Evolutionary conservation across 352 stramenopile genomes (phyloP), one percentile per base, ranked within the genome.

Genomic region (Phytophthora sojae): DNA sequence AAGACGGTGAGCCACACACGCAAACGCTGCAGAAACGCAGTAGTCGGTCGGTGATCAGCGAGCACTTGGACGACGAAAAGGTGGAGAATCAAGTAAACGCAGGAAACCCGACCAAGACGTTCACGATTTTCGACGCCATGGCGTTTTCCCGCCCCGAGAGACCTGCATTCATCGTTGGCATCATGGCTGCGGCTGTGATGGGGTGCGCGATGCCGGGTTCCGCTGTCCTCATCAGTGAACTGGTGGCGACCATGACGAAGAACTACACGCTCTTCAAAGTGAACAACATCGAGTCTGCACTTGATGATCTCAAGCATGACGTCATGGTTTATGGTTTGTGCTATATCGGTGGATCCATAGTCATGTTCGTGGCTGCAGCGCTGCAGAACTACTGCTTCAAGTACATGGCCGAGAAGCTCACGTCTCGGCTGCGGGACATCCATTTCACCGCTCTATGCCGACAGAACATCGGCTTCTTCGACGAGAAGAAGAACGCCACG

Each of bases 381-480:
- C 51, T 71, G 1, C 80, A 87, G 52, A 77, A 64, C 29, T 88
- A 75, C 51, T 62, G 52, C 9, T 88, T 88, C 62, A 77, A 79
- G 32, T 79, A 77, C 57, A 82, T 83, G 52, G 74, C 60, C 42
- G 81, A 89, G 61, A 80, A 80, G 52, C 61, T 88, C 21, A 76
- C 75, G 42, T 79, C 75, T 0, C 75, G 81, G 0, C 69, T 88
- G 15, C 79, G 81, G 5, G 68, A 85, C 47, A 74, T 78, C 26
- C 74, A 86, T 23, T 86, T 89, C 50, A 52, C 71, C 67, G 0
- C 55, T 87, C 6, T 21, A n/a, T 79, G 75, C 26, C 60, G 54
- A 0, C 81, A 85, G 26, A 73, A 82, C 21, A 61, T 94, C 9
- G 84, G 71, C 1, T 97, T 87, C 59, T 96, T 95, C 55, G 89